A percentile compares a stretch with the other conserved stretches of the same genome.
Evolutionary conservation across 805 yeast species (phyloP).

Genomic region (Brettanomyces sp.): DNA sequence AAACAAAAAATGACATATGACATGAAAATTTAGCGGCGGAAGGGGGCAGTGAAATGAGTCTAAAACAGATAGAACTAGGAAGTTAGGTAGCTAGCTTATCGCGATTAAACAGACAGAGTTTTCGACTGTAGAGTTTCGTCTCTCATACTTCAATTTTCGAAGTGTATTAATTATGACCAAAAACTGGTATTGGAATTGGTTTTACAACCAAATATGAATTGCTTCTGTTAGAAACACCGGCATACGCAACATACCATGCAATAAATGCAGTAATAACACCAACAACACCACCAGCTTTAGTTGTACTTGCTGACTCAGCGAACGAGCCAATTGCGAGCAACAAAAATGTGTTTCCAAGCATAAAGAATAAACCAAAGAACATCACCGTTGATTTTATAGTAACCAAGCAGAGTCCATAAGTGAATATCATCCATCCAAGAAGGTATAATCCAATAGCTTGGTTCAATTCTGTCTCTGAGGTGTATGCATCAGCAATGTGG

Average conservation of each 20-base stretch:
- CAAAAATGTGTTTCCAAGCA: constrained; percentile 44
- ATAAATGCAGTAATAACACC: constrained; percentile 51
- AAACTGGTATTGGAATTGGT: constrained; percentile 20
- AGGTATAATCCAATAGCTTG: constrained; percentile 50
- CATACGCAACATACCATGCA: constrained; percentile 63
- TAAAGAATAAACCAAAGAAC: constrained; percentile 41
- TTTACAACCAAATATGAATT: constrained; percentile 45
- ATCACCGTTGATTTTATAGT: constrained; percentile 45
- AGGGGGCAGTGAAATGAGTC: too few relatives aligned
- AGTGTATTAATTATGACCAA: constrained; percentile 2
- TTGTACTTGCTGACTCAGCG: constrained; percentile 29
- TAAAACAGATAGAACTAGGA: too few relatives aligned
- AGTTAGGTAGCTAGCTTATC: too few relatives aligned
- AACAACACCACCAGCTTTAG: constrained; percentile 49
- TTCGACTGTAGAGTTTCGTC: too few relatives aligned
- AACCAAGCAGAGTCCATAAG: constrained; percentile 44
- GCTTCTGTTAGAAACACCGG: constrained; percentile 55
- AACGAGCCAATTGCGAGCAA: constrained; percentile 39
- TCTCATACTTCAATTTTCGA: too few relatives aligned
- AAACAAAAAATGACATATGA: too few relatives aligned
- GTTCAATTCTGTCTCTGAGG: constrained; percentile 31
- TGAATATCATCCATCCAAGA: constrained; percentile 55
- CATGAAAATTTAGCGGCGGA: too few relatives aligned
- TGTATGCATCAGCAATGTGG: constrained; percentile 41
- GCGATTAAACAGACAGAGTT: too few relatives aligned